These are phyloP conservation scores for Penicillium sp. DNA, from an alignment of 2,329 filamentous ascomycete genomes.

Conservation along the genomic window DNA sequence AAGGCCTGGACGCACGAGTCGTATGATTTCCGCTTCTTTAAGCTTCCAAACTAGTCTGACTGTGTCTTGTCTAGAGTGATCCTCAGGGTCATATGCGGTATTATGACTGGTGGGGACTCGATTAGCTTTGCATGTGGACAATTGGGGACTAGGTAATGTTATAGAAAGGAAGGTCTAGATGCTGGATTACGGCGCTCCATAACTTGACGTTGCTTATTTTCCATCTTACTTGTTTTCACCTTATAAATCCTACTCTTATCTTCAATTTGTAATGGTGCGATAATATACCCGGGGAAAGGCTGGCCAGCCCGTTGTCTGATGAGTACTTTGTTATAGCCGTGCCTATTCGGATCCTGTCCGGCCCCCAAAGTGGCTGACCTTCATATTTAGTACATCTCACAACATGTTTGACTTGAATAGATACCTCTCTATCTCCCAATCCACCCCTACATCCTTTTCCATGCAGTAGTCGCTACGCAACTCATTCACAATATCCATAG, in stretches of 20 bases:
- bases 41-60: background rate
- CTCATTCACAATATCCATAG: background rate
- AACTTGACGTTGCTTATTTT: background rate
- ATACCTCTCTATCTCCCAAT: background rate
- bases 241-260: background rate
- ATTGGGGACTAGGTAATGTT: background rate
- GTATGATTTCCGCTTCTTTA: conserved; percentile 4
- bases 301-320: background rate
- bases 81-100: background rate
- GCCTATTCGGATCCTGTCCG: background rate
- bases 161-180: background rate
- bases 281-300: background rate
- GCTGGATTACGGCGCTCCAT: background rate
- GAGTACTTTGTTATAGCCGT: background rate
- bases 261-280: background rate
- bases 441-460: background rate
- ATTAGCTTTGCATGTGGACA: conserved; percentile 1
- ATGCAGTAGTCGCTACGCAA: background rate
- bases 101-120: background rate
- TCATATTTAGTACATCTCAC: background rate
- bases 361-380: background rate
- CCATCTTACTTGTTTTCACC: background rate
- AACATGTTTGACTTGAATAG: background rate
- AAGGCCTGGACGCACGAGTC: conserved; percentile 3
- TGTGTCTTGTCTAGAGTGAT: background rate